Conservation (phyloP, 306 rosid species). For the Quercus variabilis region DNA sequence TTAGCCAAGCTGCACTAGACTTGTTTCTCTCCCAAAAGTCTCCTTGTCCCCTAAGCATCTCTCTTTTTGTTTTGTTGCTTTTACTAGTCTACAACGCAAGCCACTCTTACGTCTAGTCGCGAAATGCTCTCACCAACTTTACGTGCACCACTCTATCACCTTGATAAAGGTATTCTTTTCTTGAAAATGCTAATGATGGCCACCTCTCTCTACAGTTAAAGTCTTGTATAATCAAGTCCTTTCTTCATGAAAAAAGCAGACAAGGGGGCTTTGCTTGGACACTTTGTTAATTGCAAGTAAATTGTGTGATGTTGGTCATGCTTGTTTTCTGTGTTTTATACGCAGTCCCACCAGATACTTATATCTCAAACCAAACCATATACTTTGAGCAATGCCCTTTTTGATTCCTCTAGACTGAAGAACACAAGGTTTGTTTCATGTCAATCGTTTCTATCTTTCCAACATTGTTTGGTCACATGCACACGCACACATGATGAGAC, state of each 20-base stretch:
- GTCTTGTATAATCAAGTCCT: background rate
- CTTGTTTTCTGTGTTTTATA: constrained; percentile 2
- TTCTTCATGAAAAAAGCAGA: constrained; percentile 7
- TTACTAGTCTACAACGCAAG: background rate
- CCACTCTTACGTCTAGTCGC: constrained; percentile 6
- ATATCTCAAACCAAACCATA: background rate
- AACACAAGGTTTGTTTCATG: constrained; percentile 13
- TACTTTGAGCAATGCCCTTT: background rate
- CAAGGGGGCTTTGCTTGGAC: constrained; percentile 6
- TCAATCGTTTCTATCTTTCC: background rate
- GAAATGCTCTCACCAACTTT: constrained; percentile 17
- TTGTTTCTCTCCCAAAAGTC: no score
- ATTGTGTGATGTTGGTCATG: background rate
- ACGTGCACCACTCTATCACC: background rate
- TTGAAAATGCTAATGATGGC: constrained; percentile 8
- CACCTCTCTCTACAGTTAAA: constrained; percentile 9
- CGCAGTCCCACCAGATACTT: background rate
- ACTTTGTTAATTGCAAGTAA: background rate
- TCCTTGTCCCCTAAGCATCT: background rate
- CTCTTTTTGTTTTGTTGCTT: background rate
- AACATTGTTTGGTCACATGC: background rate
- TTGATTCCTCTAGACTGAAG: background rate
- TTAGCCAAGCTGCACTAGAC: no score
- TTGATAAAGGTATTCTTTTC: background rate
- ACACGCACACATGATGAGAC: background rate